Evolutionary conservation across 192 early-diverging fungal genomes (phyloP).

Genomic region (Coemansia reversa): DNA sequence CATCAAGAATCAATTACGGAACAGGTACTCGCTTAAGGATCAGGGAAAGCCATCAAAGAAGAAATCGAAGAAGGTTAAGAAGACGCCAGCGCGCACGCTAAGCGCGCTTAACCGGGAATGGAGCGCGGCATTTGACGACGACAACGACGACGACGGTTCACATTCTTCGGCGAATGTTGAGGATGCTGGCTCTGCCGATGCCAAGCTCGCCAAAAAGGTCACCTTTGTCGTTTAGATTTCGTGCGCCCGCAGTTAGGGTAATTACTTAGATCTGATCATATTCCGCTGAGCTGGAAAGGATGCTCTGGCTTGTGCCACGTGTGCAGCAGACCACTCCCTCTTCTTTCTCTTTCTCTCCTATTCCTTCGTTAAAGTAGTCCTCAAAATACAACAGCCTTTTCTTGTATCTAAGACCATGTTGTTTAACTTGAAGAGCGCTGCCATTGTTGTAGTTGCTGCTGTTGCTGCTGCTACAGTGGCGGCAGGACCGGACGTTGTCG

Average conservation of each 20-base stretch:
- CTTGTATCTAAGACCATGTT: constrained; percentile 18
- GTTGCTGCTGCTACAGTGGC: constrained; percentile 37
- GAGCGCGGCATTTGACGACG: constrained; percentile 14
- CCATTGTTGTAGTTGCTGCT: constrained; percentile 29
- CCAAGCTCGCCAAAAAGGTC: constrained; percentile 28
- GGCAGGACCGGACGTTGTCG: constrained; percentile 35
- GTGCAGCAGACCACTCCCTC: background rate
- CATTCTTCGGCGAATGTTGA: background rate
- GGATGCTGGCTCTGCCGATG: constrained; percentile 5
- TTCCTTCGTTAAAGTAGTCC: constrained; percentile 7
- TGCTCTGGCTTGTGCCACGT: background rate
- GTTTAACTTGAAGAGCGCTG: constrained; percentile 36
- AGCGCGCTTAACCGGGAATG: constrained; percentile 46
- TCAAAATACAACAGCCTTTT: background rate
- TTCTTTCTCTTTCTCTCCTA: constrained; percentile 4
- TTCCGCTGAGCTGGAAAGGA: background rate
- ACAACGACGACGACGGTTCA: background rate
- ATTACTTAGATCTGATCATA: constrained; percentile 4
- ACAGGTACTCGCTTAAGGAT: constrained; percentile 22
- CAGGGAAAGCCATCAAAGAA: constrained; percentile 9
- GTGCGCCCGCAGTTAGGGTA: background rate
- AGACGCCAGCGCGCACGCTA: constrained; percentile 25
- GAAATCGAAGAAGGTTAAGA: constrained; percentile 15
- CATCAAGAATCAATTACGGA: constrained; percentile 37
- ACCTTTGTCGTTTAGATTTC: constrained; percentile 24